Conservation (phyloP, 2,329 filamentous ascomycete genomes). For the Colletotrichum simmondsii region DNA sequence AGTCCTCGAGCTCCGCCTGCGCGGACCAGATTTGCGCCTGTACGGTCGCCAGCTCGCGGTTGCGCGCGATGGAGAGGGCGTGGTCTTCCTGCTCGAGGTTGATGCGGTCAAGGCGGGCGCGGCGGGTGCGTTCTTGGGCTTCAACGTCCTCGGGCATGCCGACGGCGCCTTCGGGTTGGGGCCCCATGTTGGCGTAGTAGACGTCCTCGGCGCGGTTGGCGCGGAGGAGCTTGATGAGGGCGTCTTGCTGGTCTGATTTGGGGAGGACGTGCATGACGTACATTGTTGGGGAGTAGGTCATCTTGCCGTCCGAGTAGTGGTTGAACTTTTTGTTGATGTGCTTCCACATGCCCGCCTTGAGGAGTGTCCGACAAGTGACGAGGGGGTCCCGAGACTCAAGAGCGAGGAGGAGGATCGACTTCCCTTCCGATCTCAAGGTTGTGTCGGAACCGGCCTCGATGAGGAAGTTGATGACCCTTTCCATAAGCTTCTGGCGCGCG, state of each 20-base stretch:
- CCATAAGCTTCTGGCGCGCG: slow-evolving; percentile 63
- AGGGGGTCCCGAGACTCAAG: slow-evolving; percentile 67
- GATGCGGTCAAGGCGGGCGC: slow-evolving; percentile 56
- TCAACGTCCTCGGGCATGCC: slow-evolving; percentile 63
- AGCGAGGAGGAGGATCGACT: slow-evolving; percentile 69
- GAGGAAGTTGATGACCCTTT: slow-evolving; percentile 66
- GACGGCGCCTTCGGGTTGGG: slow-evolving; percentile 63
- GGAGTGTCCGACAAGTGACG: slow-evolving; percentile 64
- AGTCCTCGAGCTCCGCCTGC: slow-evolving; percentile 62
- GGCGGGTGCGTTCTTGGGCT: slow-evolving; percentile 61
- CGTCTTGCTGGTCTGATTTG: slow-evolving; percentile 48
- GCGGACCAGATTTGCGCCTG: slow-evolving; percentile 61
- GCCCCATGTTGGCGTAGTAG: slow-evolving; percentile 63
- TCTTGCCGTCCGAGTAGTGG: slow-evolving; percentile 60
- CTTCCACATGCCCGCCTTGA: slow-evolving; percentile 74
- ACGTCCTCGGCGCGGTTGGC: slow-evolving; percentile 64
- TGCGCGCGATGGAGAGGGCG: slow-evolving; percentile 56
- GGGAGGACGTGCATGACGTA: slow-evolving; percentile 64
- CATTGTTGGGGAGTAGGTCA: slow-evolving; percentile 73
- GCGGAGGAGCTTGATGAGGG: slow-evolving; percentile 59
- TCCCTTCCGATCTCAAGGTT: slow-evolving; percentile 64
- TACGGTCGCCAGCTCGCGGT: slow-evolving; percentile 61
- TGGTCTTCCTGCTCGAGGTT: slow-evolving; percentile 62
- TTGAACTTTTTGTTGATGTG: slow-evolving; percentile 70
- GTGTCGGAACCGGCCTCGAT: slow-evolving; percentile 68